A percentile compares a stretch with the other conserved stretches of the same genome.
These are phyloP conservation scores for Datura wrightii DNA, from an alignment of 257 asterid species.

Conservation along the genomic window DNA sequence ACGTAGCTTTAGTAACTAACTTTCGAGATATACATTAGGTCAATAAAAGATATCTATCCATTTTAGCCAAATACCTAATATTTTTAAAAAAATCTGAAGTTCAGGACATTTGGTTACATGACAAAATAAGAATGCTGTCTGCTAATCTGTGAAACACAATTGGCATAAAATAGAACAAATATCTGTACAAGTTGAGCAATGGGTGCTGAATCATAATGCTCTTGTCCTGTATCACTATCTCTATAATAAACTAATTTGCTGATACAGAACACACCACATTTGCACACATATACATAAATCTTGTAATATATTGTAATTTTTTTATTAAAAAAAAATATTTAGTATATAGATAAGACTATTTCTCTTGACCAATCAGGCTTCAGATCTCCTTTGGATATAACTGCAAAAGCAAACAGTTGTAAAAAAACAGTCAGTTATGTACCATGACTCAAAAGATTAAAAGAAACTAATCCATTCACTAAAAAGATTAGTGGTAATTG, in stretches of 20 bases:
- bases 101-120: background rate
- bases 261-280: constrained; percentile 32
- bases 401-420: constrained; percentile 35
- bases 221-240: constrained; percentile 21
- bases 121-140: background rate
- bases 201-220: constrained; percentile 34
- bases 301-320: background rate
- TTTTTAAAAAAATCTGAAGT: background rate
- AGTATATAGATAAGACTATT: background rate
- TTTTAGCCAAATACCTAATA: background rate
- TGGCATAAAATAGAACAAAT: background rate
- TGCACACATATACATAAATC: constrained; percentile 24
- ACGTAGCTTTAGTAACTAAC: no score
- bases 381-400: constrained; percentile 45
- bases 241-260: constrained; percentile 27
- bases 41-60: background rate
- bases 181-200: constrained; percentile 34
- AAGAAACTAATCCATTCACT: background rate
- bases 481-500: background rate
- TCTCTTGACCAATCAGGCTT: constrained; percentile 28
- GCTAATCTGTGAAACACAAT: background rate
- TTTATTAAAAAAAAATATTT: no score
- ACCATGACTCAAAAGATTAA: background rate
- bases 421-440: constrained; percentile 5
- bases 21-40: no score